Base-by-base conservation (phyloP, 805 yeast genomes). In the Ogataea pignaliae region DNA sequence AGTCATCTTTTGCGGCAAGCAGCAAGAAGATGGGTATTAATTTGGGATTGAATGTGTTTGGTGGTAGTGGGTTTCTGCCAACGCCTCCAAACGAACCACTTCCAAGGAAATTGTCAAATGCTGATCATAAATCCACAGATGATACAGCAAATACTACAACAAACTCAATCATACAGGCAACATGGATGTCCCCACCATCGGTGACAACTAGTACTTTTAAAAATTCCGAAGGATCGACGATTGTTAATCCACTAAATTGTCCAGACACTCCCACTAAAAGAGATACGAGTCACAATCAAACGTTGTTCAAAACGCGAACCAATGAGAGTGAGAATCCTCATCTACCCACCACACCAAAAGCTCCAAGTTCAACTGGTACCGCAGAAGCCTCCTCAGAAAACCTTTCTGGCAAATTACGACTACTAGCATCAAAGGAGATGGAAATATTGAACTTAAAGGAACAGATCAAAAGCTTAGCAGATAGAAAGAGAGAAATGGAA, bases 341-440 rank as follows among this genome's bases (percentile, higher is more conserved):
- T 21, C 26, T 21, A 21, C 26, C 26, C 26, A 21, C 26, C 26
- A 34, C 45, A n/a, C 18, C 39, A 11, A 26, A 31, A 40, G 38
- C 48, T 3, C 43, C 53, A 10, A 35, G 21, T 7, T 3, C 45
- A 13, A 39, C 42, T 6, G 30, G 30, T 34, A 34, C 31, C 12
- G 29, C 40, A 1, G 26, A 30, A 28, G 15, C 43, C 33, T 13
- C 39, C 10, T 14, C 43, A 10, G 44, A 52, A 14, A 79, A 72
- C 34, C 66, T 82, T 6, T 79, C 78, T 45, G 77, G 73, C 4
- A 75, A 81, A 39, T 62, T 84, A 39, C 71, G 87, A 48, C 64
- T 72, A 9, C 63, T 85, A 37, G 91, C 91, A 0, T 66, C 78
- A 34, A 84, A 82, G 55, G 93, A 85, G 57, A 76, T 81, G 76